Conservation (phyloP, 2,329 filamentous ascomycete genomes). For the Nemania sp. region DNA sequence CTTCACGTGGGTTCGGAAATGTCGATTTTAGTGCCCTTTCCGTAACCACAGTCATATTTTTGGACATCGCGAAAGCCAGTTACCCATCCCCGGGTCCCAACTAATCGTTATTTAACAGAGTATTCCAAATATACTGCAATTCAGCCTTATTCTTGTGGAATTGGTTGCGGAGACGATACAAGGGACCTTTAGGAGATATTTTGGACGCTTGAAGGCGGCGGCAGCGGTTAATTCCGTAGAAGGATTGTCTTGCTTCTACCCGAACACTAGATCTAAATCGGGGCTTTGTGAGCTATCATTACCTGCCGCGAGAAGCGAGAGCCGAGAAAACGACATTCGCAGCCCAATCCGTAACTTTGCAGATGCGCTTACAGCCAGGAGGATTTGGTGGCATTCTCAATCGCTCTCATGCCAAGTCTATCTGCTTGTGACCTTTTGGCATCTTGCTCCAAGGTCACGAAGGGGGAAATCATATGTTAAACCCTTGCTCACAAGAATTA, state of each 20-base stretch:
- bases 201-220: neutral
- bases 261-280: neutral
- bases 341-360: neutral
- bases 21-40: conserved; percentile 21
- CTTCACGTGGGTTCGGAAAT: conserved; percentile 22
- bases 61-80: conserved; percentile 21
- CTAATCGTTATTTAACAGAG: neutral
- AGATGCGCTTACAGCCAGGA: neutral
- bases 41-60: conserved; percentile 25
- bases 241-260: neutral
- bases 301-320: neutral
- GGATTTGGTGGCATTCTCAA: neutral
- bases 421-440: neutral
- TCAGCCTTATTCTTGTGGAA: conserved; percentile 9
- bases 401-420: neutral
- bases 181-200: conserved; percentile 2
- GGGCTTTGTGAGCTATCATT: neutral
- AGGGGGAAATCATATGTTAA: neutral
- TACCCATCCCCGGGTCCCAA: neutral
- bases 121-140: conserved; percentile 25
- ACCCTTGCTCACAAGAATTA: neutral
- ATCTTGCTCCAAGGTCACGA: neutral
- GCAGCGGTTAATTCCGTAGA: conserved; percentile 21
- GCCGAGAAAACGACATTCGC: neutral
- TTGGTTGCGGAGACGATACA: conserved; percentile 14